Percentiles rank a stretch among this genome's conserved stretches.
Conservation (phyloP, 106 monocot species). For the Apostasia shenzhenica region DNA sequence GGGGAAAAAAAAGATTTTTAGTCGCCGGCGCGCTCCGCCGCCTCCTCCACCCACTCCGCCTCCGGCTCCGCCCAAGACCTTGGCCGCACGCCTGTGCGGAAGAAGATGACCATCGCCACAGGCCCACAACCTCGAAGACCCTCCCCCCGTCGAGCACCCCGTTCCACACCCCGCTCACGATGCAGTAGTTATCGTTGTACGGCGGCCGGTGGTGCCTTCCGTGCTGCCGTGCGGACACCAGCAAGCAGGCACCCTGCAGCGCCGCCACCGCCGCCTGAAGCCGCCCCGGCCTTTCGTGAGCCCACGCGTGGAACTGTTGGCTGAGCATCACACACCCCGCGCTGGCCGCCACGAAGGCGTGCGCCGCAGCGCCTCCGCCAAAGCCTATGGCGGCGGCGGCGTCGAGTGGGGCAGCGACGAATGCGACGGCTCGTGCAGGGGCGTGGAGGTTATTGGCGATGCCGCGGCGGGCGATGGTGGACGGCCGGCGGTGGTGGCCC, state of each 20-base stretch:
- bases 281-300: conserved; percentile 49
- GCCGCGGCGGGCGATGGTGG: conserved; percentile 54
- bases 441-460: conserved; percentile 76
- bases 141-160: conserved; percentile 34
- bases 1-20: no score
- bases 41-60: conserved; percentile 46
- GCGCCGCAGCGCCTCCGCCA: conserved; percentile 19
- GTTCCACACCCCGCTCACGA: conserved; percentile 86
- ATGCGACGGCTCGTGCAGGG: conserved; percentile 34
- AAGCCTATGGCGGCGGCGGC: no score
- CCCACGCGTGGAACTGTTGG: conserved; percentile 93
- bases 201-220: conserved; percentile 64
- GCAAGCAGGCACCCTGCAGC: conserved; percentile 61
- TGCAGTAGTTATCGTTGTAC: conserved; percentile 80
- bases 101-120: conserved; percentile 75
- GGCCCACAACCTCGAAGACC: conserved; percentile 69
- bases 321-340: conserved; percentile 58
- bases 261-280: conserved; percentile 54
- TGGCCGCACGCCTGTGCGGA: conserved; percentile 57
- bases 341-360: conserved; percentile 53
- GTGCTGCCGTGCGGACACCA: conserved; percentile 55
- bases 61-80: conserved; percentile 65
- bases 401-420: conserved; percentile 35
- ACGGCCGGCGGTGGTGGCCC: conserved; percentile 74
- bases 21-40: no score